phyloP scores from a whole-genome alignment of 768 basidiomycete genomes.

The Lactarius vividus region DNA sequence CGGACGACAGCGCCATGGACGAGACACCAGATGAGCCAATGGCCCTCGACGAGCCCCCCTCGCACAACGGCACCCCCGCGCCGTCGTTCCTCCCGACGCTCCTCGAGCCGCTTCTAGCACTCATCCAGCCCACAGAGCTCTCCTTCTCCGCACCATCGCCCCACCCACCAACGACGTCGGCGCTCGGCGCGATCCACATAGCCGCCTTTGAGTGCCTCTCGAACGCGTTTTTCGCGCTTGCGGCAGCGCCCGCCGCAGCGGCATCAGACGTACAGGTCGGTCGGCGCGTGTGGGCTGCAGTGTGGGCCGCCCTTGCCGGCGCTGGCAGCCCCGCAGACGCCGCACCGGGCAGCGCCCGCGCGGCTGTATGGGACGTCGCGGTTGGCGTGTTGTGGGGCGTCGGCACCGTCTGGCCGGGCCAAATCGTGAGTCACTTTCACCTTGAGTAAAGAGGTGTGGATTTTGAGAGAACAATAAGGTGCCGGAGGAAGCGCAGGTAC shows the following conservation, averaged over 20 bases:
- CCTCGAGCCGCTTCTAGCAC: slow-evolving; percentile 62
- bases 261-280: slow-evolving; percentile 50
- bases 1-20: slow-evolving; percentile 38
- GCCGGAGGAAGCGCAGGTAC: slow-evolving; percentile 59
- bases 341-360: slow-evolving; percentile 60
- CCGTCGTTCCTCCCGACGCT: slow-evolving; percentile 55
- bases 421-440: slow-evolving; percentile 44
- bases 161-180: slow-evolving; percentile 88
- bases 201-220: slow-evolving; percentile 87
- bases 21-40: slow-evolving; percentile 34
- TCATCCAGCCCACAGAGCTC: slow-evolving; percentile 71
- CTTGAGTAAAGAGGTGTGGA: not conserved
- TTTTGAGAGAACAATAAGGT: slow-evolving; percentile 39
- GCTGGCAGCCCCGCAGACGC: slow-evolving; percentile 57
- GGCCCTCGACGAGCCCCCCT: slow-evolving; percentile 29
- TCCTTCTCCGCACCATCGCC: slow-evolving; percentile 77
- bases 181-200: slow-evolving; percentile 77
- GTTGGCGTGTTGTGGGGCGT: slow-evolving; percentile 87
- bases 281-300: slow-evolving; percentile 54
- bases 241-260: slow-evolving; percentile 44
- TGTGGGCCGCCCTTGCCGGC: slow-evolving; percentile 60
- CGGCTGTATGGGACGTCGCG: slow-evolving; percentile 75
- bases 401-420: slow-evolving; percentile 70
- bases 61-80: slow-evolving; percentile 20
- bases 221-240: slow-evolving; percentile 79